phyloP scores from a whole-genome alignment of 1,284 basidiomycete genomes.

The Psilocybe mexicana region DNA sequence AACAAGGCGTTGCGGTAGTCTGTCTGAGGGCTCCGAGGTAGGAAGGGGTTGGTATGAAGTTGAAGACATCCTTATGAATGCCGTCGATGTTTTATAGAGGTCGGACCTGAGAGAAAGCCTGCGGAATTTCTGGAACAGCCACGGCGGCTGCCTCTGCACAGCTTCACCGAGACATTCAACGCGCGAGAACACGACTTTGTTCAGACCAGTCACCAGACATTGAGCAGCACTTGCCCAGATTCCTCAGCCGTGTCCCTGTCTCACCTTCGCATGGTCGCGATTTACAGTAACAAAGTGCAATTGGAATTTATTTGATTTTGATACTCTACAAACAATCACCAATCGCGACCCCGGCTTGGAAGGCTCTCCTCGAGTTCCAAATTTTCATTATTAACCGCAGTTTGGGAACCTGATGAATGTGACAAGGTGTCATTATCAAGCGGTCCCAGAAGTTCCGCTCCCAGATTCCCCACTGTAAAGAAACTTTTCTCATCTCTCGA shows the following conservation, averaged over 20 bases:
- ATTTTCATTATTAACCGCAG: background rate
- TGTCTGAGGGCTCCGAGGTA: slow-evolving; percentile 13
- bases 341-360: background rate
- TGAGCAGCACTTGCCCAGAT: no score
- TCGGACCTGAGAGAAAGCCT: background rate
- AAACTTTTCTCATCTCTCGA: slow-evolving; percentile 8
- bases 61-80: slow-evolving; percentile 17
- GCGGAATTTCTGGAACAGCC: background rate
- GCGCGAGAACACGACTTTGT: no score
- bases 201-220: no score
- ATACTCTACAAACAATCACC: background rate
- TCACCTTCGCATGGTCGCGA: background rate
- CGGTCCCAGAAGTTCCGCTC: slow-evolving; percentile 8
- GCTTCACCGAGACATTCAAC: background rate
- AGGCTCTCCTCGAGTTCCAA: background rate
- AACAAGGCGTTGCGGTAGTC: slow-evolving; percentile 7
- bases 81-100: background rate
- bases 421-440: background rate
- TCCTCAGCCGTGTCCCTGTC: no score
- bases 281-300: background rate
- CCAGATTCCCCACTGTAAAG: slow-evolving; percentile 22
- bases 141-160: background rate
- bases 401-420: background rate
- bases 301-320: background rate
- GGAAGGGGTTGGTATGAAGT: slow-evolving; percentile 22